Percentiles rank a stretch among this genome's conserved stretches.
Conservation (phyloP, 495 filamentous ascomycete genomes). For the Lasiosphaeria miniovina region DNA sequence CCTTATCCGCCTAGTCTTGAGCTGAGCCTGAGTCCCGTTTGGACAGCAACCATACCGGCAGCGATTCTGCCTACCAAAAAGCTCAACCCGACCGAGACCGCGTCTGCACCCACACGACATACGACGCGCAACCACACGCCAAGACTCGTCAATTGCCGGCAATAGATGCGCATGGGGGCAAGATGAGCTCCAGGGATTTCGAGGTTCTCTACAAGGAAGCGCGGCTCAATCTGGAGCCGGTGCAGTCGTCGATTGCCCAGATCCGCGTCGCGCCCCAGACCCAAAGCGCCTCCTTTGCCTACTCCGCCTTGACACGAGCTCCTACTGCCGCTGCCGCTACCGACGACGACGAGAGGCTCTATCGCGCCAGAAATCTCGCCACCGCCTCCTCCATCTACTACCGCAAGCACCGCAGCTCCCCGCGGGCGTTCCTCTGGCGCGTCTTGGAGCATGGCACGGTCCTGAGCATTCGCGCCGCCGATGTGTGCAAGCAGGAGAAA, state of each 20-base stretch:
- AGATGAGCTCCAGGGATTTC: slow-evolving; percentile 41
- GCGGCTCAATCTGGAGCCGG: slow-evolving; percentile 74
- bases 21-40: neutral
- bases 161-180: slow-evolving; percentile 34
- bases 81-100: slow-evolving; percentile 15
- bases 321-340: slow-evolving; percentile 14
- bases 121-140: slow-evolving; percentile 16
- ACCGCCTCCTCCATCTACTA: slow-evolving; percentile 82
- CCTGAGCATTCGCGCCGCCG: slow-evolving; percentile 77
- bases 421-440: slow-evolving; percentile 85
- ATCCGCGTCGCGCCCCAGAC: slow-evolving; percentile 62
- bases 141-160: slow-evolving; percentile 20
- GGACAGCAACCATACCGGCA: neutral
- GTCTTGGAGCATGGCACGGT: slow-evolving; percentile 76
- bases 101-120: slow-evolving; percentile 21
- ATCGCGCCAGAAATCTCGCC: slow-evolving; percentile 68
- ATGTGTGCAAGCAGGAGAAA: slow-evolving; percentile 68
- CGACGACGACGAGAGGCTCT: slow-evolving; percentile 70
- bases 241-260: slow-evolving; percentile 64
- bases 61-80: slow-evolving; percentile 21
- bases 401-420: slow-evolving; percentile 67
- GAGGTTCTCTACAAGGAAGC: slow-evolving; percentile 78
- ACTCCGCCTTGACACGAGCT: slow-evolving; percentile 29
- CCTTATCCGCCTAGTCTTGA: neutral
- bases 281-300: slow-evolving; percentile 27